A percentile compares a stretch with the other conserved stretches of the same genome.
Evolutionary conservation across 2,329 filamentous ascomycete species (phyloP).

Genomic region (Ploettnerulaceae sp.): DNA sequence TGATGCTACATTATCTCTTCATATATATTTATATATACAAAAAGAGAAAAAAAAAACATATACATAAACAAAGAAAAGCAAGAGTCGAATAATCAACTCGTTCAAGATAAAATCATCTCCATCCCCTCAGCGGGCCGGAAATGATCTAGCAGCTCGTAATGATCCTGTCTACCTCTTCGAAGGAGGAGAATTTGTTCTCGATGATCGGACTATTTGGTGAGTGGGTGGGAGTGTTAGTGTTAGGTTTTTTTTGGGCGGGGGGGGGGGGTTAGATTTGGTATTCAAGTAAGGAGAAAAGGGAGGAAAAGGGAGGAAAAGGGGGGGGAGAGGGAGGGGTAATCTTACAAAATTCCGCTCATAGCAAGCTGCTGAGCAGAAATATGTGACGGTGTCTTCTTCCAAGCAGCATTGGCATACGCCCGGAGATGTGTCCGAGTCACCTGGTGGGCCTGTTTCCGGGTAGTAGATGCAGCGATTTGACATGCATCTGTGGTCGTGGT

Average conservation of each 20-base stretch:
- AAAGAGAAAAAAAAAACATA: no score
- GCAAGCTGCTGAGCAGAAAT: slow-evolving; percentile 27
- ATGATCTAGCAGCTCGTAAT: slow-evolving; percentile 6
- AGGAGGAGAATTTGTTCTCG: slow-evolving; percentile 6
- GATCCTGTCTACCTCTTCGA: slow-evolving; percentile 5
- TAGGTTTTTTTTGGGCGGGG: no score
- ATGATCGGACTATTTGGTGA: slow-evolving; percentile 6
- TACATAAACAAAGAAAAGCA: background rate
- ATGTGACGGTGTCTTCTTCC: slow-evolving; percentile 21
- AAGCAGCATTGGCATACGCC: slow-evolving; percentile 25
- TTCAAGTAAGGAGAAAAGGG: background rate
- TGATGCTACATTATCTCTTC: no score
- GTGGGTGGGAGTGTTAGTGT: background rate
- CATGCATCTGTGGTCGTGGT: slow-evolving; percentile 24
- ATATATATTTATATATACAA: no score
- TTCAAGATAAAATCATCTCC: slow-evolving; percentile 11
- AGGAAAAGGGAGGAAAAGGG: background rate
- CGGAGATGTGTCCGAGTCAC: slow-evolving; percentile 10
- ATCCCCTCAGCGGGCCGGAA: slow-evolving; percentile 12
- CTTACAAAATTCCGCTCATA: slow-evolving; percentile 26
- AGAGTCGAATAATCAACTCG: background rate
- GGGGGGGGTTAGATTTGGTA: background rate
- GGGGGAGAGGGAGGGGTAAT: background rate
- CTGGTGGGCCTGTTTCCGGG: slow-evolving; percentile 18
- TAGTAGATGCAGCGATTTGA: slow-evolving; percentile 21